phyloP scores from a whole-genome alignment of 2,329 filamentous ascomycete species.

The Apiospora hydei region DNA sequence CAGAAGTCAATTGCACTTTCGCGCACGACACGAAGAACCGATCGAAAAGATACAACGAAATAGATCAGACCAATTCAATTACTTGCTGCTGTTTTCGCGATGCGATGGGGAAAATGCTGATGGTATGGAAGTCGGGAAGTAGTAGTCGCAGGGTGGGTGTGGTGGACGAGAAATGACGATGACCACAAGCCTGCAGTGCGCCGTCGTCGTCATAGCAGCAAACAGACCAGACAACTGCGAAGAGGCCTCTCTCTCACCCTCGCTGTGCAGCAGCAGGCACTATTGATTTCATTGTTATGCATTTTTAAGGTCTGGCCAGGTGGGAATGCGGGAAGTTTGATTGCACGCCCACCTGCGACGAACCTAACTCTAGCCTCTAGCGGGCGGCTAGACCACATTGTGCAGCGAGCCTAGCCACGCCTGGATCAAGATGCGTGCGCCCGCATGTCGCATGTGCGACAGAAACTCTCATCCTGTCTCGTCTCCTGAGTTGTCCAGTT shows the following conservation, averaged over 20 bases:
- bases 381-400: not conserved
- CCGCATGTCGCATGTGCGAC: constrained; percentile 8
- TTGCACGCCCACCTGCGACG: constrained; percentile 11
- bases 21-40: not conserved
- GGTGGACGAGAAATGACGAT: constrained; percentile 18
- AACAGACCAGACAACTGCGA: not conserved
- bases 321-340: constrained; percentile 21
- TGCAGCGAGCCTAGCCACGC: not conserved
- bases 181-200: not conserved
- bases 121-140: not conserved
- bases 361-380: constrained; percentile 3
- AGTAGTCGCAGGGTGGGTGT: constrained; percentile 2
- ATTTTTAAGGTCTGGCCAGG: constrained; percentile 6
- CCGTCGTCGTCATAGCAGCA: constrained; percentile 19
- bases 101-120: not conserved
- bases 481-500: not conserved
- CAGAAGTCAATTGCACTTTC: constrained; percentile 2
- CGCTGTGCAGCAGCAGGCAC: not conserved
- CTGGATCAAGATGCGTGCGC: constrained; percentile 12
- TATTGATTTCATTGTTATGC: constrained; percentile 18
- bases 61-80: not conserved
- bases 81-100: too few species aligned
- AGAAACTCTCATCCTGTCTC: not conserved
- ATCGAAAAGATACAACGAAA: not conserved
- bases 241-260: not conserved